phyloP scores from a whole-genome alignment of 78 protist species.

The Emiliania huxleyi region DNA sequence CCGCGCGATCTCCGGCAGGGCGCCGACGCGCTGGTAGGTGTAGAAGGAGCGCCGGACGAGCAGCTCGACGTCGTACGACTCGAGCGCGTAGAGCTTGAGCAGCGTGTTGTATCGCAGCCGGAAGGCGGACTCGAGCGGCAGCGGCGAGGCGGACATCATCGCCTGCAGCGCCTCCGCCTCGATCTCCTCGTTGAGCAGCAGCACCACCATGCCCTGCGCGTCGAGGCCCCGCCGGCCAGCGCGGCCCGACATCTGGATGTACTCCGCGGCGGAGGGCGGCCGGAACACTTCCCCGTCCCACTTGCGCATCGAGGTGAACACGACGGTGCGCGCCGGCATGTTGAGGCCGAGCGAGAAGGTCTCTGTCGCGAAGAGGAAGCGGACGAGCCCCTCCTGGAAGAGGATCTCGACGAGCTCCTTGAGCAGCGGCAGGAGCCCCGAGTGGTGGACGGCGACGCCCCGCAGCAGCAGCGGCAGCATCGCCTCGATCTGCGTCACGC shows the following conservation, averaged over 20 bases:
- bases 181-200: constrained; percentile 78
- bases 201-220: constrained; percentile 80
- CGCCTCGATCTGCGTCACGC: neutral
- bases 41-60: constrained; percentile 44
- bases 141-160: constrained; percentile 49
- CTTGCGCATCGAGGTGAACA: constrained; percentile 72
- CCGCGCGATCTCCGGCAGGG: neutral
- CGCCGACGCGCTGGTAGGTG: constrained; percentile 38
- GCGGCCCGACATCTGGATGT: constrained; percentile 86
- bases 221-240: constrained; percentile 90
- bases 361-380: constrained; percentile 45
- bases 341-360: constrained; percentile 81
- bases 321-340: constrained; percentile 84
- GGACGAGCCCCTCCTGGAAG: constrained; percentile 63
- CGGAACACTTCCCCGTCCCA: constrained; percentile 72
- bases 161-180: constrained; percentile 72
- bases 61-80: constrained; percentile 32
- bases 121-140: neutral
- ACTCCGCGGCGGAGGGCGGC: constrained; percentile 69
- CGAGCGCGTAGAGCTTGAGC: constrained; percentile 6
- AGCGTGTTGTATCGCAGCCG: constrained; percentile 17
- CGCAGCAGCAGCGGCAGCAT: constrained; percentile 43
- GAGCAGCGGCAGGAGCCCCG: constrained; percentile 80
- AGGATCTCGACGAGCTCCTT: constrained; percentile 76
- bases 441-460: constrained; percentile 79